These are phyloP conservation scores for Kuraishia cidri DNA, from an alignment of 805 yeast species.

Conservation along the genomic window DNA sequence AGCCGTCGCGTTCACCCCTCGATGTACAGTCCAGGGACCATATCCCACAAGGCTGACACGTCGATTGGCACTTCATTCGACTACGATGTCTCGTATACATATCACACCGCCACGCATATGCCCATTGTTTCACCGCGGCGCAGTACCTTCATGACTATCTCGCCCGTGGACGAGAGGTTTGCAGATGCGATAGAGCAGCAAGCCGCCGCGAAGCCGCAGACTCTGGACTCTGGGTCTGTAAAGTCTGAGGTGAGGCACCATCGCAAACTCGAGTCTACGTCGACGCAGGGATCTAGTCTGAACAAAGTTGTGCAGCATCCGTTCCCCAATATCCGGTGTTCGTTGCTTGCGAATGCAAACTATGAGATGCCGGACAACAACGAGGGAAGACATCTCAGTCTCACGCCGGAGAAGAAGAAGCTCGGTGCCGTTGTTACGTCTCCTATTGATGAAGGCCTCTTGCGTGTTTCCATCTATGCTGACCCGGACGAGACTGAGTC, in stretches of 20 bases:
- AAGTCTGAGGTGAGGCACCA: slow-evolving; percentile 13
- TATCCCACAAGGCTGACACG: slow-evolving; percentile 11
- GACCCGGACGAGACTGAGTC: slow-evolving; percentile 7
- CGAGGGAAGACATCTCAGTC: too few relatives aligned
- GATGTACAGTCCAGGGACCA: too few relatives aligned
- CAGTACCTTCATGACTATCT: neutral
- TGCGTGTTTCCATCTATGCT: slow-evolving; percentile 7
- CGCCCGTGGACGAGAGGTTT: slow-evolving; percentile 9
- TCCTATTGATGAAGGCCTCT: slow-evolving; percentile 2
- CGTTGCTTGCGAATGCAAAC: slow-evolving; percentile 16
- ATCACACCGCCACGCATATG: slow-evolving; percentile 21
- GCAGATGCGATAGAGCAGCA: slow-evolving; percentile 14
- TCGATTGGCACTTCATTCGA: slow-evolving; percentile 17
- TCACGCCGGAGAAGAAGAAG: neutral
- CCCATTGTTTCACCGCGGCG: slow-evolving; percentile 14
- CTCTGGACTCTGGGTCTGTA: slow-evolving; percentile 6
- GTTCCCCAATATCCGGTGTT: slow-evolving; percentile 13
- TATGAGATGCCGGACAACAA: slow-evolving; percentile 3
- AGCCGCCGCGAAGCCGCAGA: neutral
- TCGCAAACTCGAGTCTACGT: slow-evolving; percentile 14
- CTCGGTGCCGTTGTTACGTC: neutral
- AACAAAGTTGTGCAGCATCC: slow-evolving; percentile 10
- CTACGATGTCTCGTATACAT: slow-evolving; percentile 17
- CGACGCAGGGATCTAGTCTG: slow-evolving; percentile 13
- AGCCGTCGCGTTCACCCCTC: too few relatives aligned